Evolutionary conservation across 257 asterid genomes (phyloP).

Genomic region (Haberlea rhodopensis): DNA sequence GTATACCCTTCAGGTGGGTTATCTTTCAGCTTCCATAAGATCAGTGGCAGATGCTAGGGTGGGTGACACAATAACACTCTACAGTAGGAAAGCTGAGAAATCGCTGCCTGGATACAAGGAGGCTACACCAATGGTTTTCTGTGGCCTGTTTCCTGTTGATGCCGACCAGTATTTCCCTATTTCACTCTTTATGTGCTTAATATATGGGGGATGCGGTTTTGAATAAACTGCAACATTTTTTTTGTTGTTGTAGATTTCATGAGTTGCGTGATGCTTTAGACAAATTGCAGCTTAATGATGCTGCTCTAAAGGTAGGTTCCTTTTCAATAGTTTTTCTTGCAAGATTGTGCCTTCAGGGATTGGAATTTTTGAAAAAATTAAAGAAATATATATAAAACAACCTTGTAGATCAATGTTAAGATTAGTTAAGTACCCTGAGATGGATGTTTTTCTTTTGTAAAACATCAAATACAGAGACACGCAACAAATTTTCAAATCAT

Average conservation of each 20-base stretch:
- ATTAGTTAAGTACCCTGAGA: no score
- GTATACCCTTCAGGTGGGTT: constrained; percentile 73
- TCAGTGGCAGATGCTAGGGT: constrained; percentile 99
- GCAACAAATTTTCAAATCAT: no score
- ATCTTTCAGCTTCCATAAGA: constrained; percentile 90
- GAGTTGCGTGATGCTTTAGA: constrained; percentile 97
- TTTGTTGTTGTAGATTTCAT: constrained; percentile 51
- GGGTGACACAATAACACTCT: constrained; percentile 93
- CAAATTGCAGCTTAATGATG: constrained; percentile 93
- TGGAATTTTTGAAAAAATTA: background rate
- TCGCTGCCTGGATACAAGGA: constrained; percentile 96
- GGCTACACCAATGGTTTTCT: constrained; percentile 98
- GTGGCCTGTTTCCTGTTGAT: constrained; percentile 96
- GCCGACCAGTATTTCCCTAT: constrained; percentile 80
- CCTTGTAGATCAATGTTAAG: no score
- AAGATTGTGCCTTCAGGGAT: constrained; percentile 1
- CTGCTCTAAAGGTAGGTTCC: constrained; percentile 82
- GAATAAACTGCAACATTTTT: constrained; percentile 16
- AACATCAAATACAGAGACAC: no score
- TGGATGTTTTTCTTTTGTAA: no score
- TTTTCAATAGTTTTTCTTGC: constrained; percentile 16
- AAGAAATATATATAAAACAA: no score
- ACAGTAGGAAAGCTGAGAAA: constrained; percentile 68
- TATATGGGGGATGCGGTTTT: constrained; percentile 18
- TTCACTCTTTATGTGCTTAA: constrained; percentile 15